Evolutionary conservation across 2,329 filamentous ascomycete species (phyloP).

Genomic region (Aspergillus quadrilineatus): DNA sequence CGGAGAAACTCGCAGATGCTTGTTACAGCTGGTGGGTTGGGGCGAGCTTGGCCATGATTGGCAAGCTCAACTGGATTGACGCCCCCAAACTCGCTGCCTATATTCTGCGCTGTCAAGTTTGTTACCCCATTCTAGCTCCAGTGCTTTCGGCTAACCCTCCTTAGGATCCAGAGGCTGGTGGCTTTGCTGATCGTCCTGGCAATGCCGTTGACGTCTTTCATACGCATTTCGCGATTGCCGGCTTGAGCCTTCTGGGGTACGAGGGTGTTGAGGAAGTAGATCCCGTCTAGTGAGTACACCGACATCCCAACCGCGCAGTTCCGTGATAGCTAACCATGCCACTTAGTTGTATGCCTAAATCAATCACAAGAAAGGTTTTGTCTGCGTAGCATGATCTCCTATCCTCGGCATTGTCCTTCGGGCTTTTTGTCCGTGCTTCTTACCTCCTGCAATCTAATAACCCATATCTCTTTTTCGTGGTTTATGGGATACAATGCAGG

Average conservation of each 20-base stretch:
- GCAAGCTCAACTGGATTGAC: conserved; percentile 89
- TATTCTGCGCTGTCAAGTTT: conserved; percentile 78
- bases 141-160: conserved; percentile 8
- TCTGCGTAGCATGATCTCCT: conserved; percentile 30
- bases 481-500: conserved; percentile 69
- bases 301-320: not conserved
- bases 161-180: conserved; percentile 73
- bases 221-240: conserved; percentile 83
- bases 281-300: conserved; percentile 71
- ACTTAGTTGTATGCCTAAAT: conserved; percentile 67
- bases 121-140: conserved; percentile 9
- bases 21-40: conserved; percentile 99
- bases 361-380: conserved; percentile 61
- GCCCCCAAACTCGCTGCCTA: conserved; percentile 73
- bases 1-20: conserved; percentile 93
- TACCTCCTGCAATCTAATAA: conserved; percentile 70
- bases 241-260: conserved; percentile 78
- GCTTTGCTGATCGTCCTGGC: conserved; percentile 84
- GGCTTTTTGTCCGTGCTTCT: not conserved
- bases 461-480: conserved; percentile 56
- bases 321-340: conserved; percentile 14
- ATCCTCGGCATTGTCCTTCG: not conserved
- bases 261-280: conserved; percentile 77
- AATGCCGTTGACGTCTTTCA: conserved; percentile 98
- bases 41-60: conserved; percentile 87